Evolutionary conservation across 2,329 filamentous ascomycete species (phyloP).

Genomic region (Macroventuria anomochaeta): DNA sequence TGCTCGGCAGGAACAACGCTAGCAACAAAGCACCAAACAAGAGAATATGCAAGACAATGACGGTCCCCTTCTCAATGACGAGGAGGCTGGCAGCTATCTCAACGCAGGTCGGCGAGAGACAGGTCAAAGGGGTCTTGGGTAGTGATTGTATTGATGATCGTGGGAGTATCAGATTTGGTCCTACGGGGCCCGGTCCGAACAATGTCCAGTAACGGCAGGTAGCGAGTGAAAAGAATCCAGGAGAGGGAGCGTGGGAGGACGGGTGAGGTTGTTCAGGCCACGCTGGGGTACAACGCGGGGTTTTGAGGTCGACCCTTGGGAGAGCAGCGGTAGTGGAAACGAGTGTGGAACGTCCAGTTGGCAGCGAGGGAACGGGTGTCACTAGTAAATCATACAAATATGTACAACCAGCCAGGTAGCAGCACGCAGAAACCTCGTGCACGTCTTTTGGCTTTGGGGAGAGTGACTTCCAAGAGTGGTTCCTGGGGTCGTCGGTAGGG

Average conservation of each 20-base stretch:
- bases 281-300: constrained; percentile 25
- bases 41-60: constrained; percentile 19
- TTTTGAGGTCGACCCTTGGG: constrained; percentile 26
- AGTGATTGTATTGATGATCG: background rate
- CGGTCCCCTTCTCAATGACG: background rate
- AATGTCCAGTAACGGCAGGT: constrained; percentile 8
- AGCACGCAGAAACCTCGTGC: constrained; percentile 32
- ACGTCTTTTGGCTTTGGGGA: constrained; percentile 28
- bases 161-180: constrained; percentile 1
- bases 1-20: constrained; percentile 25
- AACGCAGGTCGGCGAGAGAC: constrained; percentile 2
- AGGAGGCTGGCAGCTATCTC: constrained; percentile 1
- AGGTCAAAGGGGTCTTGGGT: background rate
- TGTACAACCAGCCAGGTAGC: constrained; percentile 14
- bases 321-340: constrained; percentile 37
- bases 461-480: constrained; percentile 2
- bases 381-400: constrained; percentile 21
- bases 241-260: constrained; percentile 27
- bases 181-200: constrained; percentile 14
- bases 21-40: constrained; percentile 20
- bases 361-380: constrained; percentile 36
- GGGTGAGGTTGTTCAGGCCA: constrained; percentile 17
- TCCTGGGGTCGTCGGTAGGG: constrained; percentile 15
- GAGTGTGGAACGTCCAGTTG: constrained; percentile 40
- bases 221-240: constrained; percentile 8